Base-by-base conservation (phyloP, 371 early-diverging fungal species). In the Rhizopus microsporus region DNA sequence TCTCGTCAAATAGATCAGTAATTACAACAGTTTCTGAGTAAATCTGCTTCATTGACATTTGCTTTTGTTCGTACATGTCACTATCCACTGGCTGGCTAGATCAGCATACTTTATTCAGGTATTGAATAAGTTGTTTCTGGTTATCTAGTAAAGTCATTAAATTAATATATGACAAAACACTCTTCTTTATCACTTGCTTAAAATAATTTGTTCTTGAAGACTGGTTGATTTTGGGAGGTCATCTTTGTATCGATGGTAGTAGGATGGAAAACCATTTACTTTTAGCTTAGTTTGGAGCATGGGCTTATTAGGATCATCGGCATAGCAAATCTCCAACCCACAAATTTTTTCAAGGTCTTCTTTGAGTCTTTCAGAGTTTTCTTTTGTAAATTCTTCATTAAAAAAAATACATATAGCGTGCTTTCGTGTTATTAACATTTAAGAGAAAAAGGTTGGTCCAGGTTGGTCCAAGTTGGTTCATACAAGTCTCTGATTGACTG, bases 21-120 rank as follows among this genome's bases (percentile, higher is more conserved):
- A 52, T 52, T 52, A 52, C 16, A 51, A 44, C 56, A 61, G 45
- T 43, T 55, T 61, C 61, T 51, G 56, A 50, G 38, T 55, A 61
- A 44, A 61, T 51, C 44, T 55, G 49, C 42, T 61, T 51, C 51
- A 45, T 61, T 55, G 56, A 51, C 29, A 61, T 55, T 51, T 61
- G 56, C 38, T 61, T 55, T 51, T 61, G 61, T 37, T 61, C 45
- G 45, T 55, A 61, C 48, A 61, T 44, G 51, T 44, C 56, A 51
- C 16, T 61, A 55, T 61, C 44, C 50, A 55, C 51, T 13, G 54
- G 54, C 30, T 60, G 60, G 30, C 32, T 35, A 42, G 55, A 45
- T 45, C 45, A 50, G 51, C 55, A 55, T 51, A 54, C 61, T 56
- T 61, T 50, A 32, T 61, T 56, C 51, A 56, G 37, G 54, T 59